Base-by-base conservation (phyloP, 768 basidiomycete species). In the Tephrocybe sp. region DNA sequence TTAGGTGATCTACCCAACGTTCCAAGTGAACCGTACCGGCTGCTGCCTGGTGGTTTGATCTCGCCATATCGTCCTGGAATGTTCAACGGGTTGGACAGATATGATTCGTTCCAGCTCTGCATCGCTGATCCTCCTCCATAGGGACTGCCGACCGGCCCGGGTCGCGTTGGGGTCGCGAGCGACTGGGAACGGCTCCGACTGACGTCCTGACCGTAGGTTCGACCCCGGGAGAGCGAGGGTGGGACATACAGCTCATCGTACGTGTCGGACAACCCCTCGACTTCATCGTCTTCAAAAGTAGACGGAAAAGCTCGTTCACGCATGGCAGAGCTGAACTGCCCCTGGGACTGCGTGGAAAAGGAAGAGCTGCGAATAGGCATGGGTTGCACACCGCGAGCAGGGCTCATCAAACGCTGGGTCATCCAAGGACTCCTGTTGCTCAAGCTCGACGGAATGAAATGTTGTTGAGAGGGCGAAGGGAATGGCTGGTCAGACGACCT, bases 231-330 rank as follows among this genome's bases (percentile, higher is more conserved):
- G 23, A 77, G 63, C 14, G 77, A 74, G 4, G 79, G 67, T 26
- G 70, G 72, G 5, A 78, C 63, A 57, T 70, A 81, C 39, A 69
- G 73, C 31, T 84, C 80, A 51, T 86, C 84, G 60, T 83, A 83
- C 39, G 76, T 77, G 62, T 87, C 85, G 43, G 78, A 79, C 19
- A 82, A 68, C 7, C 66, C 69, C 47, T 87, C 86, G 0, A 79
- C 80, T 67, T 91, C 89, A 65, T 91, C 89, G 58, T 91, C 88
- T 69, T 91, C 89, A 58, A 87, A 81, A 1, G 87, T 91, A 19
- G 86, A 88, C 5, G 84, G 78, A 65, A 91, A 90, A 9, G 72
- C 64, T 30, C 82, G 71, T 48, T 84, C 85, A 36, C 85, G 82
- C 79, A 88, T 83, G 34, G 78, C 73, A 22, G 84, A 81, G 17